Base-by-base conservation (phyloP, 2,329 filamentous ascomycete genomes). In the Trichocomaceae sp. region DNA sequence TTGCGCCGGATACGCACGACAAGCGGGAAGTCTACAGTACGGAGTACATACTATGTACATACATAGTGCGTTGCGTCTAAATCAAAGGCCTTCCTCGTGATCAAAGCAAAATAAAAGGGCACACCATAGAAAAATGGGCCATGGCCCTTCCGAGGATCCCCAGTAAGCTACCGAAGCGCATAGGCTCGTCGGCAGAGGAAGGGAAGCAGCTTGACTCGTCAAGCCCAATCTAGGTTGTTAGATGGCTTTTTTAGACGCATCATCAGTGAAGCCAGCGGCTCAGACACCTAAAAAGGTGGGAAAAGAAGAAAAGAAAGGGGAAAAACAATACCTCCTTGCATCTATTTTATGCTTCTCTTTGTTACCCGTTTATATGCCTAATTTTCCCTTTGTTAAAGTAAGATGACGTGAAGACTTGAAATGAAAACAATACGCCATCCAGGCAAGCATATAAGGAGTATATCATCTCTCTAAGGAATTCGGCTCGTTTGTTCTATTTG, bases 321-420 rank as follows among this genome's bases (percentile, higher is more conserved):
- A 15, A 20, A 52, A 52, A 23, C 37, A 53, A 53, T 42, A 31
- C 8, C 51, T 53, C 51, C 51, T 53, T 53, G 47, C 51, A 47
- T 33, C 39, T 52, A 26, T 17, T 12, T 4, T 9, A 19, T 37
- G 10, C 44, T 20, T 23, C 15, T 47, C 50, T 31, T 41, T 41
- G n/a, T 42, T 42, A 10, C 8, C 9, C 5, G 17, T 42, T 42
- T 13, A 10, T 46, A 17, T 9, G n/a, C n/a, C 22, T 23, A 19
- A 5, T 4, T 52, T 33, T n/a, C 19, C 10, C 26, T 12, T 45
- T 46, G 29, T 22, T 9, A 17, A 42, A 10, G 17, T 8, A 10
- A n/a, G 19, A 17, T 8, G 8, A 20, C 19, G 19, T 26, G 7
- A 26, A 9, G 15, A n/a, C 6, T 2, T n/a, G 35, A 17, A 2